Evolutionary conservation across 768 basidiomycete species (phyloP).

Genomic region (Naganishia onofrii): DNA sequence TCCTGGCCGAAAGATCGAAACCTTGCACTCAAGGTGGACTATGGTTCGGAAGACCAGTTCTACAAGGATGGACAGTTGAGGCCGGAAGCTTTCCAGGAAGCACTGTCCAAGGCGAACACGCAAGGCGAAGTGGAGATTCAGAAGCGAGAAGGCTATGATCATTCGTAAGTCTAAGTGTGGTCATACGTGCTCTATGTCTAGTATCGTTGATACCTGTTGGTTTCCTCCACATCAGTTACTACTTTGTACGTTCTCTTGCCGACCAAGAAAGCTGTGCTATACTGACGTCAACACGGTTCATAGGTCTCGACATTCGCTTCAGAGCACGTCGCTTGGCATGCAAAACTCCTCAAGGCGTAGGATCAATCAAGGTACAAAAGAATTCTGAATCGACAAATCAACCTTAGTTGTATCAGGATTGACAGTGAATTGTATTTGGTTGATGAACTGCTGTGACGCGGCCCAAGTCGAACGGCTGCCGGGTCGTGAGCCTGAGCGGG

Average conservation of each 20-base stretch:
- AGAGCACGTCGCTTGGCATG: conserved; percentile 89
- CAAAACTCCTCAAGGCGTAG: conserved; percentile 75
- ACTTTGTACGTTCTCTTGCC: conserved; percentile 61
- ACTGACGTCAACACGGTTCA: neutral
- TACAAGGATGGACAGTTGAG: conserved; percentile 81
- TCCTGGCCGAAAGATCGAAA: conserved; percentile 47
- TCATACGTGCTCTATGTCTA: conserved; percentile 26
- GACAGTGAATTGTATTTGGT: too few species aligned
- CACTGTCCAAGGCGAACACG: conserved; percentile 70
- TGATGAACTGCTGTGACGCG: neutral
- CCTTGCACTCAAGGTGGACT: conserved; percentile 80
- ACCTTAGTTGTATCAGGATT: neutral
- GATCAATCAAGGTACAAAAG: neutral
- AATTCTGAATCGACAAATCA: neutral
- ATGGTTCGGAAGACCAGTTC: conserved; percentile 67
- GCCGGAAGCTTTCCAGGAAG: conserved; percentile 81
- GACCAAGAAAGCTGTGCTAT: conserved; percentile 3
- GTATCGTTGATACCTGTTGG: neutral
- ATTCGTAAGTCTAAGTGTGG: conserved; percentile 38
- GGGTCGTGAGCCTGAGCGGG: too few species aligned
- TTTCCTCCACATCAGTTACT: conserved; percentile 68
- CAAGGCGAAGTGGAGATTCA: conserved; percentile 75
- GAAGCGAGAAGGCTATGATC: conserved; percentile 76
- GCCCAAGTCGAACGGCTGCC: too few species aligned
- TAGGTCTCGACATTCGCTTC: conserved; percentile 85